Base-by-base conservation (phyloP, 495 filamentous ascomycete species). In the Diplogelasinospora grovesii region DNA sequence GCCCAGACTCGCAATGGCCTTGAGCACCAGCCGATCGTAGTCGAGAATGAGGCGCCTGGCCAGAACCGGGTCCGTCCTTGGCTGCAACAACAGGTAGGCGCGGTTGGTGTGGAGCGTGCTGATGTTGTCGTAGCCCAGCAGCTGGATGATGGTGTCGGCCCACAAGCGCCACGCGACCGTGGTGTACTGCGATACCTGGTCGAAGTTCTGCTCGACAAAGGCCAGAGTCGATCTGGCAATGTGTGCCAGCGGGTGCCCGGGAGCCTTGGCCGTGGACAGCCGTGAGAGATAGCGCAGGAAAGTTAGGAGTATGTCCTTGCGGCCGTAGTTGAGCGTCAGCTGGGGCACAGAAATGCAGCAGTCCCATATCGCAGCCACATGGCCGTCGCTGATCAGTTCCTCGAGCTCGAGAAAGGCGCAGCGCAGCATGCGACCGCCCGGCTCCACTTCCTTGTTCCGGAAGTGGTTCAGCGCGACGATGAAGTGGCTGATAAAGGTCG, bases 331-430 rank as follows among this genome's bases (percentile, higher is more conserved):
- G 26, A 38, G 20, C 1, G 48, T 27, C 3, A 50, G 20, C 32
- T 41, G 36, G 1, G 48, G 48, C 9, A 50, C 26, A 3, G 38
- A 26, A 5, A 50, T 38, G 33, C 37, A 46, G 26, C 42, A 42
- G 43, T 50, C 48, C 48, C 48, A 50, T 10, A 42, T 33, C 9
- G 36, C 42, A 16, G 42, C 48, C 0, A 50, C n/a, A 28, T 50
- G 48, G n/a, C 42, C 42, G 37, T 50, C 37, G 20, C n/a, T 8
- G 10, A 50, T 13, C 5, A 46, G 37, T 14, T 26, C 26, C 6
- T 50, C 48, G 23, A 50, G 37, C 21, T 41, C 48, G 32, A 50
- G 48, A 22, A 50, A 50, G 8, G 42, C 41, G 2, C 36, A 36
- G 11, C 48, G 42, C 4, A 50, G 21, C 13, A 50, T 26, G 3